Evolutionary conservation across 1,139 yeast species (phyloP), one percentile per base, ranked within the genome.

Genomic region (Lodderomyces parapsilosis): DNA sequence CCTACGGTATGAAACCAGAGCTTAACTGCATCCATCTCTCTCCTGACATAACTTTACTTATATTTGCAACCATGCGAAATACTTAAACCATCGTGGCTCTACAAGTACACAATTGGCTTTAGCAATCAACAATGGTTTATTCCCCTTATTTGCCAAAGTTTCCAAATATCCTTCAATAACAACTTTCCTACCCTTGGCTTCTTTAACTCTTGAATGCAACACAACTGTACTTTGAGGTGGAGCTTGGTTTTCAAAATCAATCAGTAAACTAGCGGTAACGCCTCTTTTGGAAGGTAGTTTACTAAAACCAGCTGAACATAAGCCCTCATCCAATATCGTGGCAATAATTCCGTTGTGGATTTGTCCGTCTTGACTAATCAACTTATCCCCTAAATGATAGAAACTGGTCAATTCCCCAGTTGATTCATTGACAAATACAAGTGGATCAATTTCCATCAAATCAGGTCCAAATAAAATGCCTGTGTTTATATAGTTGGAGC

Each of bases 341-440:
- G 96, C 80, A 2, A 91, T 66, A 4, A 91, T 73, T 0, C 99
- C 99, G 51, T 93, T 91, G 57, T 93, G 98, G 25, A 93, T 78
- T 43, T 81, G 80, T 0, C 89, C 89, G 46, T 81, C 86, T 49
- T 81, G 80, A 38, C 87, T 86, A 8, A 82, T 72, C 31, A 91
- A 62, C 38, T 76, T 73, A 3, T 68, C 60, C 0, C 97, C 97
- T 40, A 90, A 62, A 53, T 87, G 89, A 56, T 82, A 82, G 56
- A 86, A 82, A 6, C 81, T 78, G 4, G 73, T 72, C 45, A 84
- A 55, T 49, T 78, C 76, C 2, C 79, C 78, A 1, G 67, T 63
- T 13, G 64, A 52, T 13, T 62, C 62, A 54, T 82, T 71, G 38
- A 69, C 54, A 55, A 82, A 80, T 6, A 81, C 67, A 13, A 83